Evolutionary conservation across 768 basidiomycete species (phyloP).

Genomic region (Tulasnella calospora): DNA sequence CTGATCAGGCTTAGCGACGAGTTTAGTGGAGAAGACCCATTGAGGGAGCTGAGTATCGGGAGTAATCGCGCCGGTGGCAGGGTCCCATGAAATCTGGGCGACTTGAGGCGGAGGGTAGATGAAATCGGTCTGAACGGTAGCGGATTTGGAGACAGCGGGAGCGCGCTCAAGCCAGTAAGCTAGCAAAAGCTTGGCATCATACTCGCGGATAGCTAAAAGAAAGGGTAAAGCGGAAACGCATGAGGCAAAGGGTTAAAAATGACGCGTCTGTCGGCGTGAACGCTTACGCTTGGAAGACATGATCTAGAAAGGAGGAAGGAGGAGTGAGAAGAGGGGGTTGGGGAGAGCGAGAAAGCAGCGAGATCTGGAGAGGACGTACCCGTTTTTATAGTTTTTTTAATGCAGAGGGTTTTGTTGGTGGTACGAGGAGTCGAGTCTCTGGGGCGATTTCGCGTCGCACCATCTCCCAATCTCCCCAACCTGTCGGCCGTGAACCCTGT

Average conservation of each 20-base stretch:
- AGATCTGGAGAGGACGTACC: neutral
- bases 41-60: slow-evolving; percentile 58
- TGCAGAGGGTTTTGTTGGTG: neutral
- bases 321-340: neutral
- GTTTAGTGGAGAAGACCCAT: slow-evolving; percentile 81
- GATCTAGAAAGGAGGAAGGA: neutral
- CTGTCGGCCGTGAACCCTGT: neutral
- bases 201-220: slow-evolving; percentile 78
- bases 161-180: slow-evolving; percentile 96
- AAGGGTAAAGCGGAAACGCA: neutral
- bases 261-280: neutral
- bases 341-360: neutral
- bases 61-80: slow-evolving; percentile 57
- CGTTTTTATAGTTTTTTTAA: neutral
- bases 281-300: slow-evolving; percentile 30
- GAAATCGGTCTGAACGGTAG: slow-evolving; percentile 52
- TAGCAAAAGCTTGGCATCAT: slow-evolving; percentile 95
- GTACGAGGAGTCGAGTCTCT: neutral
- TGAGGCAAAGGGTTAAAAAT: neutral
- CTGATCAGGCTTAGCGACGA: slow-evolving; percentile 96
- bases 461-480: neutral
- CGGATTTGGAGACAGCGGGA: slow-evolving; percentile 66
- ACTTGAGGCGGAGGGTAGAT: slow-evolving; percentile 65
- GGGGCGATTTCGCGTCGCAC: neutral
- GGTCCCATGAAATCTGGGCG: slow-evolving; percentile 79